A percentile compares a stretch with the other conserved stretches of the same genome.
These are phyloP conservation scores for Aspergillus sclerotioniger DNA, from an alignment of 495 filamentous ascomycete species.

Conservation along the genomic window DNA sequence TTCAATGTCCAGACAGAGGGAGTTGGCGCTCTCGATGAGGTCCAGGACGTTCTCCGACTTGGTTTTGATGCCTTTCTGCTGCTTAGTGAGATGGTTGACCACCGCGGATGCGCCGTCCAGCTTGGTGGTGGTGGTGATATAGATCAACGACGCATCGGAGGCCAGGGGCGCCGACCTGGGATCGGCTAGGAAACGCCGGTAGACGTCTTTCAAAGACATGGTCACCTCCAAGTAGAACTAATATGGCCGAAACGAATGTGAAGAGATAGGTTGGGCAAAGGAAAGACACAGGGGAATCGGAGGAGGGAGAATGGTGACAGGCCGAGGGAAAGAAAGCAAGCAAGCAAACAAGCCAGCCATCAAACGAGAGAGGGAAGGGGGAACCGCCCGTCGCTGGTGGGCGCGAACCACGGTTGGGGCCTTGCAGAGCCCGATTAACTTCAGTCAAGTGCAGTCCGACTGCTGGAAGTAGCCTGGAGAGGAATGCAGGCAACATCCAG, in stretches of 20 bases:
- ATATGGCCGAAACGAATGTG: constrained; percentile 15
- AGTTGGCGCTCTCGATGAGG: constrained; percentile 65
- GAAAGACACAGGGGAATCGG: constrained; percentile 10
- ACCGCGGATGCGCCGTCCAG: constrained; percentile 68
- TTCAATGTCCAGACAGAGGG: constrained; percentile 73
- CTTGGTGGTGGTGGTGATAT: constrained; percentile 84
- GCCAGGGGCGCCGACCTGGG: constrained; percentile 65
- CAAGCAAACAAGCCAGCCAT: neutral
- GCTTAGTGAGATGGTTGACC: constrained; percentile 68
- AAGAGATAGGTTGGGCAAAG: constrained; percentile 13
- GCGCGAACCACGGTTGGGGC: neutral
- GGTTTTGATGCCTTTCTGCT: constrained; percentile 67
- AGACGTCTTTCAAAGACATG: constrained; percentile 65
- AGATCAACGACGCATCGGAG: constrained; percentile 74
- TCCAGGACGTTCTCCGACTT: constrained; percentile 72
- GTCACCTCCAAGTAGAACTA: constrained; percentile 6
- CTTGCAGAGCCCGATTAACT: too few relatives aligned
- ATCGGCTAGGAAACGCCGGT: constrained; percentile 74
- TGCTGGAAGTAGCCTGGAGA: too few relatives aligned
- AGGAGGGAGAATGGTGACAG: neutral
- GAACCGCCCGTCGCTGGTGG: neutral
- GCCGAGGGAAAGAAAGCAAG: neutral
- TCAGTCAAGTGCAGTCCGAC: too few relatives aligned
- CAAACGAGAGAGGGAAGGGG: neutral
- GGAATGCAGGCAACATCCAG: too few relatives aligned